Conservation (phyloP, 805 yeast genomes). For the Candida xiaguanensis region DNA sequence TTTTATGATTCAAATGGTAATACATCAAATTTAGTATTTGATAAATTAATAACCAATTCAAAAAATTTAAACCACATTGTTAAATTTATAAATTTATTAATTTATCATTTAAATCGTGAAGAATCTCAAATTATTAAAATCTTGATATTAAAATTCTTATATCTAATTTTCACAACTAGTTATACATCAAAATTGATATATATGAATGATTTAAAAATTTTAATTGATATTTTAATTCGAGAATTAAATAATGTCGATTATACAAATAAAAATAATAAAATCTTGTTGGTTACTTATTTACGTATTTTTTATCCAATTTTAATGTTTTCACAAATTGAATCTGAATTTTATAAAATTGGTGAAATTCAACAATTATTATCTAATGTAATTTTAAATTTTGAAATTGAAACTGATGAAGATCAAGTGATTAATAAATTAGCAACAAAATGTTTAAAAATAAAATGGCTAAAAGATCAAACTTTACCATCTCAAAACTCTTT, state of each 20-base stretch:
- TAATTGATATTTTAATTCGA: constrained; percentile 77
- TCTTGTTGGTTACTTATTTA: constrained; percentile 47
- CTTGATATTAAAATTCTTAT: constrained; percentile 73
- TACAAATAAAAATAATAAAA: constrained; percentile 42
- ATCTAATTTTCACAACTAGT: constrained; percentile 66
- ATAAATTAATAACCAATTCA: constrained; percentile 42
- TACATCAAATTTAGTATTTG: constrained; percentile 50
- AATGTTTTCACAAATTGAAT: constrained; percentile 57
- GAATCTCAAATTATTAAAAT: constrained; percentile 68
- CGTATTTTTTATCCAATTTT: constrained; percentile 73
- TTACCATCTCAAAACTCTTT: neutral
- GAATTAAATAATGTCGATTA: constrained; percentile 69
- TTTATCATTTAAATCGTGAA: constrained; percentile 68
- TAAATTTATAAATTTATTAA: constrained; percentile 61
- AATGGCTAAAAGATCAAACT: constrained; percentile 25
- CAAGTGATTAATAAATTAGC: constrained; percentile 28
- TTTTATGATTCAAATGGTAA: constrained; percentile 22
- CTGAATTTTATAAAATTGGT: constrained; percentile 53
- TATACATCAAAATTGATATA: constrained; percentile 67
- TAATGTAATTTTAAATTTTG: constrained; percentile 38
- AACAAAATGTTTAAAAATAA: constrained; percentile 26
- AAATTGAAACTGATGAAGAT: constrained; percentile 14
- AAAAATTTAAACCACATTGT: constrained; percentile 38
- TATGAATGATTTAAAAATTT: constrained; percentile 78
- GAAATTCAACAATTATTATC: constrained; percentile 51